Percentiles rank a stretch among this genome's conserved stretches.
phyloP scores from a whole-genome alignment of 805 yeast genomes.

The Metschnikowia rubicola region DNA sequence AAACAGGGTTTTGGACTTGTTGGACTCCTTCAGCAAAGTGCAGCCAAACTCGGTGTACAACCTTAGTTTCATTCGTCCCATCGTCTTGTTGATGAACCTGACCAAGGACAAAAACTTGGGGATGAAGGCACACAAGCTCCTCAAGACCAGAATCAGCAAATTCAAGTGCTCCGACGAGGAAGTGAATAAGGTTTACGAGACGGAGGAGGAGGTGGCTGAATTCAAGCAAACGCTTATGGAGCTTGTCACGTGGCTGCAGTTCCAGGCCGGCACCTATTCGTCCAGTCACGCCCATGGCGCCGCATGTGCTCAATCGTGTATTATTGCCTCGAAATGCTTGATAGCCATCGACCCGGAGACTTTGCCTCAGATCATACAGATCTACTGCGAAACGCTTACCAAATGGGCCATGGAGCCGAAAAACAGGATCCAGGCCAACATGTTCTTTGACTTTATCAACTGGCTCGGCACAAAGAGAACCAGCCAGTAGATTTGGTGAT shows the following conservation, averaged over 20 bases:
- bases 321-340: slow-evolving; percentile 60
- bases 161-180: slow-evolving; percentile 30
- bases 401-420: slow-evolving; percentile 53
- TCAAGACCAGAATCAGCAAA: slow-evolving; percentile 60
- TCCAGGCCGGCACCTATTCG: slow-evolving; percentile 38
- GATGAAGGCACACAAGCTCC: slow-evolving; percentile 67
- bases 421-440: slow-evolving; percentile 48
- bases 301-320: slow-evolving; percentile 65
- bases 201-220: slow-evolving; percentile 14
- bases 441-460: slow-evolving; percentile 76
- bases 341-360: slow-evolving; percentile 29
- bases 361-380: slow-evolving; percentile 46
- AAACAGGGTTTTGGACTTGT: slow-evolving; percentile 69
- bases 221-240: slow-evolving; percentile 23
- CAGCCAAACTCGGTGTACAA: slow-evolving; percentile 41
- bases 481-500: background rate
- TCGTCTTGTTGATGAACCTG: slow-evolving; percentile 56
- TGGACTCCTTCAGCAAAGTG: slow-evolving; percentile 57
- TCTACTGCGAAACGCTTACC: slow-evolving; percentile 55
- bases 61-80: slow-evolving; percentile 48
- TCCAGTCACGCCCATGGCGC: slow-evolving; percentile 46
- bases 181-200: slow-evolving; percentile 14
- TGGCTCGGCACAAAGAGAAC: slow-evolving; percentile 47
- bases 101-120: slow-evolving; percentile 73
- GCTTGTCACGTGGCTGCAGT: slow-evolving; percentile 42